phyloP scores from a whole-genome alignment of 306 rosid species.

The Cicer yamashitae region DNA sequence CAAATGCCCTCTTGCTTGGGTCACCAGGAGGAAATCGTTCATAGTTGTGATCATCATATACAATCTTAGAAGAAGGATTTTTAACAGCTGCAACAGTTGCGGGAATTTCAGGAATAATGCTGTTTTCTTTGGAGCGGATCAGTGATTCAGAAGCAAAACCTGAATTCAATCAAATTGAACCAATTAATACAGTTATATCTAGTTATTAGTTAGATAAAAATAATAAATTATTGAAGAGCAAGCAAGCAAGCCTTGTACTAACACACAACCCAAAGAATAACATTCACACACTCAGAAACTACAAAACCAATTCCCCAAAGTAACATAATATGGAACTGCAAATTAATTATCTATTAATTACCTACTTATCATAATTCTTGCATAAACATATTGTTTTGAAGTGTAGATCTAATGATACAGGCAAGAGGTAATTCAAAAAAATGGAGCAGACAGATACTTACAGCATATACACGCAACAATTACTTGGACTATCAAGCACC shows the following conservation, averaged over 20 bases:
- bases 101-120: conserved; percentile 59
- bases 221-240: conserved; percentile 10
- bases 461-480: not conserved
- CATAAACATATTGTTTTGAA: conserved; percentile 2
- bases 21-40: conserved; percentile 85
- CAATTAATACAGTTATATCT: not conserved
- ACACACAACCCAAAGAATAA: conserved; percentile 7
- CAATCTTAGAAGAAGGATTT: conserved; percentile 77
- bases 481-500: not conserved
- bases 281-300: conserved; percentile 13
- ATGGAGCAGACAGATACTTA: not conserved
- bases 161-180: conserved; percentile 36
- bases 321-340: conserved; percentile 11
- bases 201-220: not conserved
- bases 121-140: conserved; percentile 54
- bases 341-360: not conserved
- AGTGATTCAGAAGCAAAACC: conserved; percentile 68
- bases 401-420: conserved; percentile 13
- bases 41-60: conserved; percentile 75
- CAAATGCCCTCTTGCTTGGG: conserved; percentile 94
- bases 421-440: conserved; percentile 7
- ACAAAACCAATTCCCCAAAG: not conserved
- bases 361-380: not conserved
- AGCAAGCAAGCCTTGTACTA: conserved; percentile 23
- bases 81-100: conserved; percentile 71